Evolutionary conservation across 768 basidiomycete genomes (phyloP).

Genomic region (Cantharellus anzutake): DNA sequence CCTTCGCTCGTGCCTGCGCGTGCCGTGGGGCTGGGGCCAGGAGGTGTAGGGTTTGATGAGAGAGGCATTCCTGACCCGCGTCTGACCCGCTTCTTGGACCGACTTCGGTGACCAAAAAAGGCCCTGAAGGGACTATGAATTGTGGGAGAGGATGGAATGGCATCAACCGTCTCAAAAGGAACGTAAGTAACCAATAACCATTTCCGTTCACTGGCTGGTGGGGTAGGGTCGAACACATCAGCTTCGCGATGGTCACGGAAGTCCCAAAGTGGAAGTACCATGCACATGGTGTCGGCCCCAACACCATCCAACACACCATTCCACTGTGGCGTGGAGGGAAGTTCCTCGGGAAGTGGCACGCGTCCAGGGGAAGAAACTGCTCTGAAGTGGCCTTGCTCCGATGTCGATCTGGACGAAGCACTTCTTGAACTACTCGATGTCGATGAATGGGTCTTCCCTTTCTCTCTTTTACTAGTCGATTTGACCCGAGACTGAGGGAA

Average conservation of each 20-base stretch:
- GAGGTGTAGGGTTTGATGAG: constrained; percentile 12
- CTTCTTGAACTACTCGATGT: neutral
- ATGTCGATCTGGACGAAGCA: neutral
- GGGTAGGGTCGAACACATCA: neutral
- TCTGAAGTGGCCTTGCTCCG: neutral
- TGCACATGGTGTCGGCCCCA: constrained; percentile 51
- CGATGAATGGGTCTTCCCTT: neutral
- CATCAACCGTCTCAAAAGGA: constrained; percentile 23
- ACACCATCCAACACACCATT: constrained; percentile 34
- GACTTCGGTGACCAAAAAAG: constrained; percentile 2
- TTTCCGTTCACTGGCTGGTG: constrained; percentile 32
- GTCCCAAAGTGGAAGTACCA: constrained; percentile 68
- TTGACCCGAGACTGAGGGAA: constrained; percentile 23
- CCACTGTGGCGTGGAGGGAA: neutral
- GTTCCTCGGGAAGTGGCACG: neutral
- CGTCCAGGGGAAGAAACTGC: neutral
- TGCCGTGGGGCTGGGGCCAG: constrained; percentile 11
- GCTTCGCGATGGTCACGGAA: constrained; percentile 1
- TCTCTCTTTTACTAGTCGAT: neutral
- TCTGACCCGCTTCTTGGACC: constrained; percentile 26
- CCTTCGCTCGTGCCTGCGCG: constrained; percentile 12
- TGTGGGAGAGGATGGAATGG: constrained; percentile 9
- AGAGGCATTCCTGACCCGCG: constrained; percentile 7
- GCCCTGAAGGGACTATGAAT: neutral
- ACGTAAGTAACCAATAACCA: constrained; percentile 74